These are phyloP conservation scores for Aspergillus proliferans DNA, from an alignment of 2,329 filamentous ascomycete genomes.

Conservation along the genomic window DNA sequence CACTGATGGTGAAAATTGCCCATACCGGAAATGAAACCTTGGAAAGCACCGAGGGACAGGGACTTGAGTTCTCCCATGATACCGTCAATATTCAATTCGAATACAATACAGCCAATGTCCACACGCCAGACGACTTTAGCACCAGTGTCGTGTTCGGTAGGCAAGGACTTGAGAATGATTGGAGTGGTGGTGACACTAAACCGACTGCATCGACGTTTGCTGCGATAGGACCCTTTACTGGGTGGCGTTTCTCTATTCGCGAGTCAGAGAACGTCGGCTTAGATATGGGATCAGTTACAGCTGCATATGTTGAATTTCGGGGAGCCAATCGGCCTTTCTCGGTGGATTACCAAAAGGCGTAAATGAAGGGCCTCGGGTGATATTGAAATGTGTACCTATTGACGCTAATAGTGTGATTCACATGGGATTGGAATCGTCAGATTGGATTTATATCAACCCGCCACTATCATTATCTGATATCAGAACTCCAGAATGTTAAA, in stretches of 20 bases:
- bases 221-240: neutral
- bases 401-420: too few species aligned
- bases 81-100: neutral
- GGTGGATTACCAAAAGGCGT: too few species aligned
- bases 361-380: too few species aligned
- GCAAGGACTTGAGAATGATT: neutral
- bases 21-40: neutral
- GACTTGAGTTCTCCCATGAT: neutral
- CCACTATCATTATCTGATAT: neutral
- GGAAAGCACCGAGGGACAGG: neutral
- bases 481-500: constrained; percentile 17
- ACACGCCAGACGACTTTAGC: neutral
- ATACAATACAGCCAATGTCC: neutral
- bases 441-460: too few species aligned
- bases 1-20: neutral
- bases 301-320: neutral
- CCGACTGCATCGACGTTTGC: neutral
- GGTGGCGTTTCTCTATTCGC: neutral
- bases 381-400: too few species aligned
- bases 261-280: neutral
- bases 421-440: too few species aligned
- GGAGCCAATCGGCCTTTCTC: neutral
- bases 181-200: neutral
- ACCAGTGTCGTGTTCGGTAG: neutral
- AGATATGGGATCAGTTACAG: neutral